Evolutionary conservation across 352 stramenopile species (phyloP), one percentile per base, ranked within the genome.

Genomic region (Blastocystis sp.): DNA sequence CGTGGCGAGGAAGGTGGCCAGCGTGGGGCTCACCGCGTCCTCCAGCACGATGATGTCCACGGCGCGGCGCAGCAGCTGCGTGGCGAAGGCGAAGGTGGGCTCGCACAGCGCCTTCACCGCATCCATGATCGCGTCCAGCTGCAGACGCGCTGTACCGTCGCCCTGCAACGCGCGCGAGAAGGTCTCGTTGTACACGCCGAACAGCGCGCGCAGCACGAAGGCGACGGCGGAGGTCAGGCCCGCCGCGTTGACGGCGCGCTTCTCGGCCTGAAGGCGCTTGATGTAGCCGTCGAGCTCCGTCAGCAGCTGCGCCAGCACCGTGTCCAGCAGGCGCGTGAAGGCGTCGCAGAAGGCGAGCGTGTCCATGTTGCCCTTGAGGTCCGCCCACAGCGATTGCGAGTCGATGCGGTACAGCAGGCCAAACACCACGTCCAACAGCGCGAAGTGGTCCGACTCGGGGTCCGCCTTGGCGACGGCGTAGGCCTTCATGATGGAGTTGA

Each of bases 361-460:
- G 42, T 84, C 57, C 9, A 14, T 57, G 0, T 57, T 28, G 1
- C 14, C 14, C 19, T 69, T 10, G 24, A 68, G 57, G 24, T 34
- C 24, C 34, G 34, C 48, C 70, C 34, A 63, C 17, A 64, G 70
- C 61, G 24, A 28, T 14, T 63, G 45, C 10, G 45, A 34, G 3
- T 81, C 38, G 61, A 81, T 40, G 28, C 24, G 21, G 11, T 84
- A 28, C 1, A 84, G 48, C 52, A 84, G 74, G 6, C 52, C 74
- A 1, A 84, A 68, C n/a, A 69, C 14, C 7, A 64, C 57, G 48
- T 68, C 74, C 9, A 84, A 7, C 4, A 68, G 34, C 24, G 38
- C 52, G 34, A 59, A 52, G 24, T 66, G 40, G 43, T 68, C 74
- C 19, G 54, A 10, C 19, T 52, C 66, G 14, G 59, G 45, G 28